Evolutionary conservation across 805 yeast species (phyloP).

Genomic region (Yamadazyma olivae): DNA sequence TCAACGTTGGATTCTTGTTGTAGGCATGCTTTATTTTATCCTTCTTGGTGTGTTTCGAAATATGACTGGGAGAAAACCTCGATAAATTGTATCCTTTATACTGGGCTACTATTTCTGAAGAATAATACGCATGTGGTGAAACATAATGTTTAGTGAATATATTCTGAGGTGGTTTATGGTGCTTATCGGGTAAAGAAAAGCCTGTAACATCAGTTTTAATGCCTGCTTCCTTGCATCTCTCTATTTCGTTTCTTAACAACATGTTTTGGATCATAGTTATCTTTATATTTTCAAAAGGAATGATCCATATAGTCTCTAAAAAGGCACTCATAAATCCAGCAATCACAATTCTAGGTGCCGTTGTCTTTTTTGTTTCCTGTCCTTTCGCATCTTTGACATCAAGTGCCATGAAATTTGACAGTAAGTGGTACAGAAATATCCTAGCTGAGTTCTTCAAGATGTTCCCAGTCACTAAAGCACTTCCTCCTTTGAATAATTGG

Average conservation of each 20-base stretch:
- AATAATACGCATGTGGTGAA: constrained; percentile 41
- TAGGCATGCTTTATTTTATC: constrained; percentile 29
- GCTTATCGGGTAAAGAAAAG: constrained; percentile 18
- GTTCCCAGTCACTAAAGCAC: constrained; percentile 73
- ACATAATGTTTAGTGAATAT: constrained; percentile 31
- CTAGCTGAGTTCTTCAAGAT: constrained; percentile 71
- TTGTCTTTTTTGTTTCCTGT: constrained; percentile 51
- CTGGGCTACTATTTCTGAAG: constrained; percentile 30
- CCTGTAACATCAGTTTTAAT: constrained; percentile 27
- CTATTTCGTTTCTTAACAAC: constrained; percentile 25
- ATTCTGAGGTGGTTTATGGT: constrained; percentile 22
- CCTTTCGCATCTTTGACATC: constrained; percentile 26
- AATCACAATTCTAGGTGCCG: constrained; percentile 77
- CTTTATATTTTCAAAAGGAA: constrained; percentile 89
- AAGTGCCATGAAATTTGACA: constrained; percentile 63
- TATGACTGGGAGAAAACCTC: constrained; percentile 18
- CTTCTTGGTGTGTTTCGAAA: constrained; percentile 12
- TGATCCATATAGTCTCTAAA: constrained; percentile 75
- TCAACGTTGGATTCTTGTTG: constrained; percentile 53
- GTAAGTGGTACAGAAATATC: constrained; percentile 70
- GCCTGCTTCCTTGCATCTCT: constrained; percentile 14
- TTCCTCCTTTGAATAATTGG: constrained; percentile 56
- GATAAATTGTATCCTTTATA: constrained; percentile 20
- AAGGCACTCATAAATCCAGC: constrained; percentile 86
- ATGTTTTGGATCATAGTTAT: constrained; percentile 76